Evolutionary conservation across 129 eudicot species (phyloP), one percentile per base, ranked within the genome.

Genomic region (Artemisia tridentata): DNA sequence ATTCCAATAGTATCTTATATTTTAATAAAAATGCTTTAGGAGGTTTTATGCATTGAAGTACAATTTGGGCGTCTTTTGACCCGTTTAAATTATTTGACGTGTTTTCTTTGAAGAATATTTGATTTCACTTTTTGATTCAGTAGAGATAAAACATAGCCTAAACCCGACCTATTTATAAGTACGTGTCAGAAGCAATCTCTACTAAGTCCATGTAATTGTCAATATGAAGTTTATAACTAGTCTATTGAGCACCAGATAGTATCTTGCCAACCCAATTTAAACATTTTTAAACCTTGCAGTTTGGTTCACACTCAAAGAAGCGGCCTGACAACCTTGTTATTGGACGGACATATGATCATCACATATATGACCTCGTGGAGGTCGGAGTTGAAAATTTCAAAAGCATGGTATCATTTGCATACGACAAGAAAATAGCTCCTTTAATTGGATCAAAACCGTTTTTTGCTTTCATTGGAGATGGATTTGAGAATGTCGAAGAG

Each of bases 321-420:
- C 82, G 99, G 49, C 99, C 99, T 0, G 85, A 93, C 73, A 93
- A 93, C 78, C 99, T 93, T 56, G 99, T 93, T 23, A 77, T 93
- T 65, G 99, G 97, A 14, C 76, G 99, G 66, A 73, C 77, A 16
- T 95, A 95, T 74, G 99, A 95, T 82, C 96, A 95, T 65, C 99
- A 95, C 63, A 77, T 95, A 11, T 95, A 90, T 68, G 99, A 95
- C 72, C 97, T 95, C 63, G 91, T 95, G 34, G 99, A 95, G 84
- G 72, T 95, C 45, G 99, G 99, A 31, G 85, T 95, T 59, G 97
- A 95, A 72, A 88, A 95, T 79, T 95, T 87, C 63, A 90, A 73
- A 86, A 84, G 97, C 76, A 82, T 90, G 87, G 75, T 68, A 14
- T 84, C 99, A 13, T 93, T 72, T 73, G 78, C 90, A 6, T 88